Evolutionary conservation across 164 flowering plant species (phyloP), one percentile per base, ranked within the genome.

Genomic region (Echeveria elegans): DNA sequence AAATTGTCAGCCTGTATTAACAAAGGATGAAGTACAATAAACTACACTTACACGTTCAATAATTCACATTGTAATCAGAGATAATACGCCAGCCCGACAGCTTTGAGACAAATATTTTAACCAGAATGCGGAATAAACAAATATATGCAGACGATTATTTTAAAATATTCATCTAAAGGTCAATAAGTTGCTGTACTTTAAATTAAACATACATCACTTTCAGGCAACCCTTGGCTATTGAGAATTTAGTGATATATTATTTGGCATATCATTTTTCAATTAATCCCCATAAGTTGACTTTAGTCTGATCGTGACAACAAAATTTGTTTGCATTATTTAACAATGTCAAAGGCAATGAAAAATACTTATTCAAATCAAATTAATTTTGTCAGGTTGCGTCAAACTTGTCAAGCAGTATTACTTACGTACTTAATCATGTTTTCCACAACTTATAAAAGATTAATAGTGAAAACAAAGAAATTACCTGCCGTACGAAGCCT

Each of bases 401-500:
- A n/a, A n/a, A n/a, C n/a, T n/a, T n/a, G n/a, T n/a, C n/a, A n/a
- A n/a, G n/a, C n/a, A n/a, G n/a, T n/a, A n/a, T n/a, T n/a, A n/a
- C n/a, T n/a, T n/a, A n/a, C n/a, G n/a, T n/a, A n/a, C n/a, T n/a
- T n/a, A n/a, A n/a, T n/a, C n/a, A n/a, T n/a, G n/a, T n/a, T n/a
- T n/a, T n/a, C n/a, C n/a, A n/a, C n/a, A n/a, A n/a, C n/a, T n/a
- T n/a, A n/a, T n/a, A n/a, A n/a, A n/a, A 43, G 30, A 6, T 53
- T 14, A 53, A n/a, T n/a, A 23, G n/a, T 53, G 60, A 23, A 52
- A 21, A 52, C 8, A 6, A 21, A 19, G 10, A 26, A 53, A 0
- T 43, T 80, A 94, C 99, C 97, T 95, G 99, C 23, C 87, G 86
- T 63, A 95, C 88, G 61, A 95, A 95, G 34, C 97, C 96, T 78